phyloP scores from a whole-genome alignment of 345 rosid species.

The Iberis pinnata region DNA sequence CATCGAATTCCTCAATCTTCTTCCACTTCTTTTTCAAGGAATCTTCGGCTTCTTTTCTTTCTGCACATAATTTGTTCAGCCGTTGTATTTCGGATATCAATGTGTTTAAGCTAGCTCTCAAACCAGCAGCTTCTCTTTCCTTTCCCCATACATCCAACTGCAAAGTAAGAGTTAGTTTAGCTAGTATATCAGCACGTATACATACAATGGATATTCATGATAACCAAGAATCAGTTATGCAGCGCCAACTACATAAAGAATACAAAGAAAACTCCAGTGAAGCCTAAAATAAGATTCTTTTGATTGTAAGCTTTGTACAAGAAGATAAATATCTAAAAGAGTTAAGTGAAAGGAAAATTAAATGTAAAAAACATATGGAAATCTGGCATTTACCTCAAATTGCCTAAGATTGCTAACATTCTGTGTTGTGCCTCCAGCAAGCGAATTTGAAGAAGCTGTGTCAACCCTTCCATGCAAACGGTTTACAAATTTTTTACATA shows the following conservation, averaged over 20 bases:
- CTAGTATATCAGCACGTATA: conserved; percentile 16
- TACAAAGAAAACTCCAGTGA: background rate
- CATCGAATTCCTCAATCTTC: conserved; percentile 89
- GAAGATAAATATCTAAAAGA: background rate
- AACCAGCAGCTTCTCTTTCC: conserved; percentile 84
- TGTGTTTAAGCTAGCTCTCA: conserved; percentile 76
- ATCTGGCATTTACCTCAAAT: conserved; percentile 51
- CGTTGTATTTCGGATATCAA: conserved; percentile 76
- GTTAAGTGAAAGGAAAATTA: background rate
- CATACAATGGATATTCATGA: background rate
- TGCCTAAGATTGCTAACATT: conserved; percentile 66
- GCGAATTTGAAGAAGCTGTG: conserved; percentile 42
- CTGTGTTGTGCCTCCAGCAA: conserved; percentile 54
- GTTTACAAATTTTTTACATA: conserved; percentile 59
- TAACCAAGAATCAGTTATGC: background rate
- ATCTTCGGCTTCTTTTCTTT: conserved; percentile 92
- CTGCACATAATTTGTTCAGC: conserved; percentile 71
- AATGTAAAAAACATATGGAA: background rate
- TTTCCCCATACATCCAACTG: conserved; percentile 95
- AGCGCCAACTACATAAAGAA: background rate
- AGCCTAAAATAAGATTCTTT: background rate
- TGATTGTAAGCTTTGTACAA: background rate
- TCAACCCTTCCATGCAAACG: conserved; percentile 65
- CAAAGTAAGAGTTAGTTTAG: conserved; percentile 13
- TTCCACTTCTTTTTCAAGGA: conserved; percentile 84